A percentile compares a stretch with the other conserved stretches of the same genome.
Evolutionary conservation across 2,329 filamentous ascomycete genomes (phyloP).

Genomic region (Rhynchosporium secalis): DNA sequence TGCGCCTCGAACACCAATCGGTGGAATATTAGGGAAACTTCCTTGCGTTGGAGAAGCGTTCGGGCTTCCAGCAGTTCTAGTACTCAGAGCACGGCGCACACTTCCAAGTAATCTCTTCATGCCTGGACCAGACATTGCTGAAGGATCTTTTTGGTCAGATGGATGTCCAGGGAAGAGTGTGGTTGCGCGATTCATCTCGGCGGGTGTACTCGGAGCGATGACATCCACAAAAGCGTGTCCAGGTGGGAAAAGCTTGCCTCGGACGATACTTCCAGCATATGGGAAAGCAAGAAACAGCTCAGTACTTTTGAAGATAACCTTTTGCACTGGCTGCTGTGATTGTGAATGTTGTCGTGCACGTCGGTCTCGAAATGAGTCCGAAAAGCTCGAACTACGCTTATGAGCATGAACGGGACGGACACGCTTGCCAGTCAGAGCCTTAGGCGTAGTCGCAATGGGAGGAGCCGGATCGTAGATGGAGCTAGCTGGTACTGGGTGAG

Average conservation of each 20-base stretch:
- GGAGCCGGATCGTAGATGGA: constrained; percentile 49
- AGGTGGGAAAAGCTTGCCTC: constrained; percentile 82
- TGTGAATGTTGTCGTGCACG: constrained; percentile 39
- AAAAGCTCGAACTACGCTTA: constrained; percentile 84
- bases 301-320: constrained; percentile 52
- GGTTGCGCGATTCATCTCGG: constrained; percentile 52
- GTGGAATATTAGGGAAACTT: constrained; percentile 39
- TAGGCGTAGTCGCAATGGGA: constrained; percentile 59
- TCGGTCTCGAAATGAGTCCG: constrained; percentile 77
- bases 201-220: constrained; percentile 52
- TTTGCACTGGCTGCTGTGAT: constrained; percentile 44
- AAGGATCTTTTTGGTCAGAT: constrained; percentile 49
- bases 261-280: constrained; percentile 80
- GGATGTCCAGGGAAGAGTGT: constrained; percentile 48
- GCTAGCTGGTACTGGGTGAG: constrained; percentile 57
- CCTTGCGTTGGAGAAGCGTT: constrained; percentile 41
- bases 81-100: constrained; percentile 79
- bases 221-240: constrained; percentile 77
- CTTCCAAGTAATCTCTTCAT: constrained; percentile 86
- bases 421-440: constrained; percentile 58
- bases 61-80: constrained; percentile 35
- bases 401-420: constrained; percentile 61
- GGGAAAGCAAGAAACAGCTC: constrained; percentile 63
- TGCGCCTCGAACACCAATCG: constrained; percentile 43
- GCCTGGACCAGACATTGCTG: constrained; percentile 67